These are phyloP conservation scores for Alternaria triticina DNA, from an alignment of 2,329 filamentous ascomycete genomes.

Conservation along the genomic window DNA sequence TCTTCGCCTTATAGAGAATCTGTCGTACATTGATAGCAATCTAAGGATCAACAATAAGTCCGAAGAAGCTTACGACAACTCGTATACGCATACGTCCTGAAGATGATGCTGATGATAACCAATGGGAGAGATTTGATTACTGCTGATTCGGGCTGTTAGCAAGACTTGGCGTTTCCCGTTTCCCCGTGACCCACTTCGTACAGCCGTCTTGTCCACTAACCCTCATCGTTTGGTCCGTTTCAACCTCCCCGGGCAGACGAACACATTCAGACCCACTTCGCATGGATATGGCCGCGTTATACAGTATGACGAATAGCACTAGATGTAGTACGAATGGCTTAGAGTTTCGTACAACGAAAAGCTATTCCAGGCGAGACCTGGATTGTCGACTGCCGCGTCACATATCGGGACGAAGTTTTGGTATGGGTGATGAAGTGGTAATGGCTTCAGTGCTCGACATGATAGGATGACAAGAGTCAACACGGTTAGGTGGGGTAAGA, in stretches of 20 bases:
- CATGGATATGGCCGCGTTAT: not conserved
- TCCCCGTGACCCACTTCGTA: not conserved
- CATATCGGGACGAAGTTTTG: not conserved
- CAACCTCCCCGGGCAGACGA: not conserved
- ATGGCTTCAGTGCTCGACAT: not conserved
- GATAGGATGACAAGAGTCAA: not conserved
- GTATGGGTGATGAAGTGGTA: not conserved
- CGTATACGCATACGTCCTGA: not conserved
- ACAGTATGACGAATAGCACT: not conserved
- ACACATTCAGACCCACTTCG: not conserved
- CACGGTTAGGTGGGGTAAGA: not conserved
- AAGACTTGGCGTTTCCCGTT: not conserved
- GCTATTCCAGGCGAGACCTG: not conserved
- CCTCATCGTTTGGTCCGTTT: not conserved
- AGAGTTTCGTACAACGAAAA: conserved; percentile 1
- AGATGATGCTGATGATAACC: not conserved
- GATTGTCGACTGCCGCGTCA: not conserved
- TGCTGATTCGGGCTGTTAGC: not conserved
- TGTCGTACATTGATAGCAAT: not conserved
- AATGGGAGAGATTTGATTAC: not conserved
- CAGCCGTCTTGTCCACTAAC: not conserved
- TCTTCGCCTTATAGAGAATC: no score
- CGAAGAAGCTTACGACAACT: not conserved
- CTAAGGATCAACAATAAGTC: not conserved
- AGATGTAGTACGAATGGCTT: not conserved